Conservation (phyloP, 176 grass and related monocot species). For the Alopecurus myosuroides region DNA sequence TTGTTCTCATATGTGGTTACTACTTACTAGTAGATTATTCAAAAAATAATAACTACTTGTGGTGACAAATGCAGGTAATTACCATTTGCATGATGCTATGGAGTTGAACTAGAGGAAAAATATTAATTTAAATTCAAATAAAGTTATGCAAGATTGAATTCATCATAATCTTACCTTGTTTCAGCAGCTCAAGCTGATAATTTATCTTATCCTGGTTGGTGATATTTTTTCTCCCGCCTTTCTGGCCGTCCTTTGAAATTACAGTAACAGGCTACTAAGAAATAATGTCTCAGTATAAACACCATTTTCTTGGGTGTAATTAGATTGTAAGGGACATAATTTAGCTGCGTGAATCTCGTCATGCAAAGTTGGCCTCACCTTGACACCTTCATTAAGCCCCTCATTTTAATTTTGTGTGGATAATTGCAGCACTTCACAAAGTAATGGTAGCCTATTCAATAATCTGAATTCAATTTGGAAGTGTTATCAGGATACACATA, state of each 20-base stretch:
- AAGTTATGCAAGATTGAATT: neutral
- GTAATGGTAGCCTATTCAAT: neutral
- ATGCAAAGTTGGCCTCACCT: neutral
- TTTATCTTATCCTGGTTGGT: neutral
- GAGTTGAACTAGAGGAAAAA: neutral
- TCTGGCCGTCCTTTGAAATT: neutral
- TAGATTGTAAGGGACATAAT: neutral
- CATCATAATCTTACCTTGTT: neutral
- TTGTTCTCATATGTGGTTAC: neutral
- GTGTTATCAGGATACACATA: neutral
- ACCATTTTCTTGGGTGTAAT: neutral
- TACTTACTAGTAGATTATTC: neutral
- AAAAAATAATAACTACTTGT: neutral
- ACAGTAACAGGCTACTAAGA: neutral
- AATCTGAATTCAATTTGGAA: neutral
- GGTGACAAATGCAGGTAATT: neutral
- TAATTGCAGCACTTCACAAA: neutral
- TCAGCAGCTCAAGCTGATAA: neutral
- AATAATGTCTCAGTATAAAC: neutral
- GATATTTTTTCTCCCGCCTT: neutral
- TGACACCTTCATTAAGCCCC: neutral
- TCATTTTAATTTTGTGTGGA: neutral
- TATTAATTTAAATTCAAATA: neutral
- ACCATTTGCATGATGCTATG: conserved; percentile 8
- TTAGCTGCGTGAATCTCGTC: neutral